Conservation (phyloP, 2,329 filamentous ascomycete genomes). For the Daldinia sp. region DNA sequence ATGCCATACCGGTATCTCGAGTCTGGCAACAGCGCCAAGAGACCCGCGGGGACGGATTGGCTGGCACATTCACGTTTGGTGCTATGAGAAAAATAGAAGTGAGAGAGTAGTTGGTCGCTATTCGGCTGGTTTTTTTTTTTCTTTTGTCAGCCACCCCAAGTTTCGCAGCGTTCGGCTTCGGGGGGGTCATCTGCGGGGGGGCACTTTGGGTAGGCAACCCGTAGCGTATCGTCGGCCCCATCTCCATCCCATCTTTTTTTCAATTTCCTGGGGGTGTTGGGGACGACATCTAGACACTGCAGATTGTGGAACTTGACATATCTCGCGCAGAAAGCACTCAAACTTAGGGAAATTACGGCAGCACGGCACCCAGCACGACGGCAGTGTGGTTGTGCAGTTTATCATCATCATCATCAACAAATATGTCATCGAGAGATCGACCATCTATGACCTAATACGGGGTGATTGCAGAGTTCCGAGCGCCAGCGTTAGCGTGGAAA, state of each 20-base stretch:
- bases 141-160: not conserved
- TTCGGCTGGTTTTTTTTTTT: too few species aligned
- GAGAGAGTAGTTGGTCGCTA: too few species aligned
- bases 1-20: slow-evolving; percentile 21
- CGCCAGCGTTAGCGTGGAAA: not conserved
- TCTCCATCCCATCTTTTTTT: slow-evolving; percentile 6
- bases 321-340: slow-evolving; percentile 1
- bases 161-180: slow-evolving; percentile 2
- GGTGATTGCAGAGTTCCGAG: slow-evolving; percentile 11
- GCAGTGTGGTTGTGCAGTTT: not conserved
- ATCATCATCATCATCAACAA: slow-evolving; percentile 6
- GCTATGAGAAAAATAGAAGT: too few species aligned
- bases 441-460: slow-evolving; percentile 16
- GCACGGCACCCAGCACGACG: not conserved
- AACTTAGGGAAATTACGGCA: not conserved
- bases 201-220: slow-evolving; percentile 19
- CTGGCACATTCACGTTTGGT: not conserved
- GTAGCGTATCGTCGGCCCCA: slow-evolving; percentile 3
- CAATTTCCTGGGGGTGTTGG: slow-evolving; percentile 1
- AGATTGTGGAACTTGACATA: slow-evolving; percentile 20
- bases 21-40: slow-evolving; percentile 28
- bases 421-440: slow-evolving; percentile 21
- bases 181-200: not conserved
- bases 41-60: slow-evolving; percentile 28
- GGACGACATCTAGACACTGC: slow-evolving; percentile 1